Evolutionary conservation across 768 basidiomycete genomes (phyloP).

Genomic region (Xerocomellus intermedius): DNA sequence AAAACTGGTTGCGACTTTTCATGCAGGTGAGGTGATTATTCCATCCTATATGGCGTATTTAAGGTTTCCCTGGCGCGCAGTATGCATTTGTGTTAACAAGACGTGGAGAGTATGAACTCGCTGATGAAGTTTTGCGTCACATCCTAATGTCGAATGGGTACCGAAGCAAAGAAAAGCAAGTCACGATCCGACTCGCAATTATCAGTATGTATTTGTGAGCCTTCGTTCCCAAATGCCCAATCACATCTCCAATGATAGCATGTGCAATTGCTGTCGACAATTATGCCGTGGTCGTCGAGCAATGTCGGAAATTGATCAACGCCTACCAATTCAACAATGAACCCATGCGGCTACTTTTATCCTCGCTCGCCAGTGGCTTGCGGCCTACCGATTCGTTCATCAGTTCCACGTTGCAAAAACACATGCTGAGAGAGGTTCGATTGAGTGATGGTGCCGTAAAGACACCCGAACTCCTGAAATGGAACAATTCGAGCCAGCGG

Average conservation of each 20-base stretch:
- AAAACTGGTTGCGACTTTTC: conserved; percentile 81
- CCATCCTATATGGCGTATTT: conserved; percentile 1
- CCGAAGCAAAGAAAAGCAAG: conserved; percentile 56
- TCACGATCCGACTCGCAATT: conserved; percentile 71
- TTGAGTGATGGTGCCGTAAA: conserved; percentile 64
- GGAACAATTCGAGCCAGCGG: conserved; percentile 59
- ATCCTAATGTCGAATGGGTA: conserved; percentile 74
- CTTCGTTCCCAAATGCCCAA: neutral
- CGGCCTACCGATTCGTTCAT: conserved; percentile 75
- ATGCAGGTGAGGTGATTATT: conserved; percentile 61
- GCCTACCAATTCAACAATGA: conserved; percentile 86
- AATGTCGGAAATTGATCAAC: conserved; percentile 72
- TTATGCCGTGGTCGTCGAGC: conserved; percentile 62
- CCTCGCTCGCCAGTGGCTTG: conserved; percentile 69
- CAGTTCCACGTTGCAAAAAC: conserved; percentile 77
- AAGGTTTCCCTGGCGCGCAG: conserved; percentile 37
- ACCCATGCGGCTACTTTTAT: conserved; percentile 72
- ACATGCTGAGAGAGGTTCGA: conserved; percentile 76
- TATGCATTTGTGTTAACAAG: conserved; percentile 71
- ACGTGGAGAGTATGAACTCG: conserved; percentile 60
- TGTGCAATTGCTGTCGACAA: conserved; percentile 64
- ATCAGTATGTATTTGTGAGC: conserved; percentile 49
- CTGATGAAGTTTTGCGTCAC: conserved; percentile 75
- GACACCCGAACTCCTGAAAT: conserved; percentile 57
- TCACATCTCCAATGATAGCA: conserved; percentile 45